These are phyloP conservation scores for Panicum hallii DNA, from an alignment of 202 grass and related monocot genomes.

Conservation along the genomic window DNA sequence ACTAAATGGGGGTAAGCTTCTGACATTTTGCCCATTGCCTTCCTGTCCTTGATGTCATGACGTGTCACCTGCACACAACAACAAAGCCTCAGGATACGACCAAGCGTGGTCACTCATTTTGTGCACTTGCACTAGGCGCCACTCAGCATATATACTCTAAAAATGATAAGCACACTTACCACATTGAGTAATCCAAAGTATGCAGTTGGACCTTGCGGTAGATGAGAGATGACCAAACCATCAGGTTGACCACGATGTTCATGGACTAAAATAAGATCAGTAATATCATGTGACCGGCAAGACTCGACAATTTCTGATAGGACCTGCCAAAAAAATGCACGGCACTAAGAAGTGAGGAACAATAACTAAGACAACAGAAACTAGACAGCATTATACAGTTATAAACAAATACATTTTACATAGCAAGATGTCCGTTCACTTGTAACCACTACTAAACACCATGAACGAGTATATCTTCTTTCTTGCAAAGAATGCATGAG, in stretches of 20 bases:
- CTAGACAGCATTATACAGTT: not conserved
- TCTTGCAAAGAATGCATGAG: not conserved
- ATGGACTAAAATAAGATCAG: constrained; percentile 89
- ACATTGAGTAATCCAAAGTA: constrained; percentile 96
- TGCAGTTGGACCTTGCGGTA: constrained; percentile 87
- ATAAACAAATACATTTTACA: not conserved
- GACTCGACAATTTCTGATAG: constrained; percentile 87
- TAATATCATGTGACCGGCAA: constrained; percentile 77
- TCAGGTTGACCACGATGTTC: constrained; percentile 93
- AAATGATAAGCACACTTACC: constrained; percentile 59
- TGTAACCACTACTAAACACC: not conserved
- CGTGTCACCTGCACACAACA: constrained; percentile 68
- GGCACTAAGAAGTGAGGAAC: not conserved
- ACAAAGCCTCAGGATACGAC: constrained; percentile 13
- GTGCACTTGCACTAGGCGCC: not conserved
- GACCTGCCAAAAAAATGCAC: constrained; percentile 56
- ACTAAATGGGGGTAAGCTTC: constrained; percentile 94
- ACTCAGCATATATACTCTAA: not conserved
- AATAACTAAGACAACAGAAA: not conserved
- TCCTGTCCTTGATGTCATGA: constrained; percentile 94
- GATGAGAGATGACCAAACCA: constrained; percentile 90
- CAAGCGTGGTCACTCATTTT: not conserved
- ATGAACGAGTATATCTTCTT: not conserved
- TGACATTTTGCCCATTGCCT: constrained; percentile 90
- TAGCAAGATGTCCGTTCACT: not conserved